These are phyloP conservation scores for Gryganskiella cystojenkinii DNA, from an alignment of 192 early-diverging fungal genomes.

Conservation along the genomic window DNA sequence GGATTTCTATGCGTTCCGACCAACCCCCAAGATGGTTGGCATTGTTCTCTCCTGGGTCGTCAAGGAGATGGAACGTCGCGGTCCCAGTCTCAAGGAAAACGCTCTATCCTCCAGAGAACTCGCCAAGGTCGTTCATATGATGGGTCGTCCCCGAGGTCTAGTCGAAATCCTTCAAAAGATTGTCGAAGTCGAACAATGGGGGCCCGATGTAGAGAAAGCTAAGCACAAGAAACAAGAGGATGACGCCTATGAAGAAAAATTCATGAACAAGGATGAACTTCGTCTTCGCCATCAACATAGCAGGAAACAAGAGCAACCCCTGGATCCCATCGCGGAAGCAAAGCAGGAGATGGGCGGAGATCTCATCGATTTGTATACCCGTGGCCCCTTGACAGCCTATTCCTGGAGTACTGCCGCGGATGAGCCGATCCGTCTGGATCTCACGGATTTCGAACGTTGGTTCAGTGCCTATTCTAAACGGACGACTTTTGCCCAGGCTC, in stretches of 20 bases:
- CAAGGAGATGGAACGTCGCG: slow-evolving; percentile 22
- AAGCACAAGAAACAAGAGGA: neutral
- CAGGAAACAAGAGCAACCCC: neutral
- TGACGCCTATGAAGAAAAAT: too few species aligned
- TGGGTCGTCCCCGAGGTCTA: slow-evolving; percentile 28
- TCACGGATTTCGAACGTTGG: slow-evolving; percentile 46
- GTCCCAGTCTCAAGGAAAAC: slow-evolving; percentile 1
- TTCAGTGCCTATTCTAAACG: slow-evolving; percentile 25
- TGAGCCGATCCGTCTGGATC: slow-evolving; percentile 8
- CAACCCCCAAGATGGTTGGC: slow-evolving; percentile 43
- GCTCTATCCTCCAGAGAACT: slow-evolving; percentile 7
- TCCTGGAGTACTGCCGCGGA: slow-evolving; percentile 16
- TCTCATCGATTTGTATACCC: slow-evolving; percentile 20
- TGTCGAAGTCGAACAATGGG: neutral
- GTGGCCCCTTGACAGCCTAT: slow-evolving; percentile 13
- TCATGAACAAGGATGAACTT: too few species aligned
- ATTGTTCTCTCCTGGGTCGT: slow-evolving; percentile 33
- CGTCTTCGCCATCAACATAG: neutral
- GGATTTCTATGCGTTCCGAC: slow-evolving; percentile 28
- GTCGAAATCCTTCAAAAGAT: slow-evolving; percentile 37
- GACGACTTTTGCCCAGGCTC: slow-evolving; percentile 13
- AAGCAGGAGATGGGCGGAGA: slow-evolving; percentile 47
- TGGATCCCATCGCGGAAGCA: neutral
- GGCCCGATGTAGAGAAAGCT: neutral
- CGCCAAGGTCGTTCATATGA: slow-evolving; percentile 18